Base-by-base conservation (phyloP, 176 grass and related monocot species). In the Aegilops longissima region DNA sequence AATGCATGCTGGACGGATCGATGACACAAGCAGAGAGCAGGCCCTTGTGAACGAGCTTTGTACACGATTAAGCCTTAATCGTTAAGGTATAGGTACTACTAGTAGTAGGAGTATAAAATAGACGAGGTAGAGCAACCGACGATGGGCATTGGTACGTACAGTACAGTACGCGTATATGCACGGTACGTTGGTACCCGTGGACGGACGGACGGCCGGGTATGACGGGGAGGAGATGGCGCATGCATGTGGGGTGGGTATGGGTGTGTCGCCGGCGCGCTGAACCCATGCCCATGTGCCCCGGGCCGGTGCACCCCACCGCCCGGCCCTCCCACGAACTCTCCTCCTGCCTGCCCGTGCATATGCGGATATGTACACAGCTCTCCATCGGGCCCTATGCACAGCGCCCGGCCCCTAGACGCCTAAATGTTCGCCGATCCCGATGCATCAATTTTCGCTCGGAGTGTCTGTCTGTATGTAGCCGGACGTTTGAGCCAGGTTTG, bases 241-340 rank as follows among this genome's bases (percentile, higher is more conserved):
- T 18, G 69, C 69, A 87, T 87, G 78, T 81, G 84, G 76, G 66
- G 76, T 45, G 11, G 11, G 44, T 45, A 0, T 11, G 44, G 44
- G 52, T 27, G 70, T 79, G 84, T 86, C 75, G 75, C 64, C 64
- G 66, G 65, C 70, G 71, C 69, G 61, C 21, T 3, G 62, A 77
- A 75, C 73, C 73, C 73, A 69, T 63, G 62, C 70, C 80, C 80
- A 83, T 83, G 86, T 83, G 86, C 82, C 81, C 23, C 47, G 33
- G 51, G 35, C 31, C 81, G 33, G 30, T 56, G 69, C 52, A 5
- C 40, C 63, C 63, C 40, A 49, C 79, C 62, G 17, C 2, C 54
- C 18, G 18, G 18, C 18, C 54, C 18, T 21, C 24, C 14, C 8
- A 16, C 35, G 5, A 39, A n/a, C 38, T 5, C 17, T 70, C 31